Evolutionary conservation across 768 basidiomycete species (phyloP).

Genomic region (Boletus rubroflammeus): DNA sequence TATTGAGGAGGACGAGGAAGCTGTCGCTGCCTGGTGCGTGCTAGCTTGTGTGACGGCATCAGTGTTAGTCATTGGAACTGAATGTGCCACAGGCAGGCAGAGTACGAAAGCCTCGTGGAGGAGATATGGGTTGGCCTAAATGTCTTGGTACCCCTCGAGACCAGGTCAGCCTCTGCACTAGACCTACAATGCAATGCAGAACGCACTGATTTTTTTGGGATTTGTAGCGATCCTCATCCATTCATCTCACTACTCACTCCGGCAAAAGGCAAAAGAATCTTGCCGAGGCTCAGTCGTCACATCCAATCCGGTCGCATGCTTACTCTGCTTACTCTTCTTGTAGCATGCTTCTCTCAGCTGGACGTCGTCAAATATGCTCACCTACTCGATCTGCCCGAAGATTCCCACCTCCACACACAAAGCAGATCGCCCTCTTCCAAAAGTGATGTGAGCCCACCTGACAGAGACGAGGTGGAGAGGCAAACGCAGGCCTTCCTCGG

Average conservation of each 20-base stretch:
- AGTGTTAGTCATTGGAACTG: neutral
- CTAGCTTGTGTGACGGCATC: neutral
- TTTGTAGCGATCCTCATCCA: slow-evolving; percentile 82
- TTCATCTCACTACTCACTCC: slow-evolving; percentile 89
- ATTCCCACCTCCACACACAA: slow-evolving; percentile 38
- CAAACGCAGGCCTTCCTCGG: slow-evolving; percentile 88
- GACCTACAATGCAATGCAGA: neutral
- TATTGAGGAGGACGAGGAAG: slow-evolving; percentile 46
- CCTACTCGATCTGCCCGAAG: slow-evolving; percentile 62
- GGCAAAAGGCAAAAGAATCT: slow-evolving; percentile 88
- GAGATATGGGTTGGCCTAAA: slow-evolving; percentile 76
- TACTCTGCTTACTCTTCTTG: slow-evolving; percentile 83
- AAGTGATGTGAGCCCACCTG: slow-evolving; percentile 26
- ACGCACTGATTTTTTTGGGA: neutral
- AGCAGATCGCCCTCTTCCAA: slow-evolving; percentile 17
- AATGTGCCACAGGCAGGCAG: slow-evolving; percentile 46
- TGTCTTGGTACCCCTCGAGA: slow-evolving; percentile 90
- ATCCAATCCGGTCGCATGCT: slow-evolving; percentile 76
- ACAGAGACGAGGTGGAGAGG: slow-evolving; percentile 69
- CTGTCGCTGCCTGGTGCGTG: slow-evolving; percentile 43
- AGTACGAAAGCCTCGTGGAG: slow-evolving; percentile 57
- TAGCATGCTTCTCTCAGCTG: slow-evolving; percentile 91
- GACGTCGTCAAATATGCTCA: slow-evolving; percentile 84
- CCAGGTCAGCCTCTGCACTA: slow-evolving; percentile 54
- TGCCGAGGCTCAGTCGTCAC: slow-evolving; percentile 85